phyloP scores from a whole-genome alignment of 768 basidiomycete genomes.

The Asterophora parasitica region DNA sequence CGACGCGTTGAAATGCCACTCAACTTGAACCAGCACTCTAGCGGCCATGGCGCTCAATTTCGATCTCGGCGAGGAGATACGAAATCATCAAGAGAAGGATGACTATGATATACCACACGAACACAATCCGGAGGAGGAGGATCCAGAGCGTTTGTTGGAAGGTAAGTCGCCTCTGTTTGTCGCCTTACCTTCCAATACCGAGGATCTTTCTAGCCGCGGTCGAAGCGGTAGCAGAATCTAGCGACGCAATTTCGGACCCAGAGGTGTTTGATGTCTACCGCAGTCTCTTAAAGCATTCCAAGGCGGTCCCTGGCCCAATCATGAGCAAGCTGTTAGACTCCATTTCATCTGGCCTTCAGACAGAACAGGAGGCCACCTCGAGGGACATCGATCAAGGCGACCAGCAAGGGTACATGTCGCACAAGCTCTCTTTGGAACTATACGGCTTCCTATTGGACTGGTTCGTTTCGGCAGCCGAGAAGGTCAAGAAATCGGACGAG shows the following conservation, averaged over 20 bases:
- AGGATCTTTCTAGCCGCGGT: slow-evolving; percentile 57
- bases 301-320: slow-evolving; percentile 52
- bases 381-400: slow-evolving; percentile 69
- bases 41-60: slow-evolving; percentile 42
- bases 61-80: slow-evolving; percentile 76
- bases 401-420: slow-evolving; percentile 52
- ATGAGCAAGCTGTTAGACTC: slow-evolving; percentile 90
- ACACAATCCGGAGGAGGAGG: slow-evolving; percentile 55
- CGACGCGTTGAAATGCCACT: slow-evolving; percentile 7
- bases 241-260: slow-evolving; percentile 63
- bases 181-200: neutral
- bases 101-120: slow-evolving; percentile 68
- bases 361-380: slow-evolving; percentile 67
- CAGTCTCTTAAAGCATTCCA: slow-evolving; percentile 73
- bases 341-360: slow-evolving; percentile 66
- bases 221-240: slow-evolving; percentile 69
- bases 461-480: slow-evolving; percentile 82
- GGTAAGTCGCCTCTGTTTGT: slow-evolving; percentile 30
- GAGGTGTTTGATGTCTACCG: slow-evolving; percentile 80
- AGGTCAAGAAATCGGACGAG: slow-evolving; percentile 52
- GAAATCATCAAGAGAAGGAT: slow-evolving; percentile 54
- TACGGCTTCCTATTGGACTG: slow-evolving; percentile 91
- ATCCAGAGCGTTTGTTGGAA: slow-evolving; percentile 54
- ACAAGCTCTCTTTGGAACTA: slow-evolving; percentile 79
- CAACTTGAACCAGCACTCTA: neutral